These are phyloP conservation scores for Paramecium pentaurelia DNA, from an alignment of 73 alveolate species.

Conservation along the genomic window DNA sequence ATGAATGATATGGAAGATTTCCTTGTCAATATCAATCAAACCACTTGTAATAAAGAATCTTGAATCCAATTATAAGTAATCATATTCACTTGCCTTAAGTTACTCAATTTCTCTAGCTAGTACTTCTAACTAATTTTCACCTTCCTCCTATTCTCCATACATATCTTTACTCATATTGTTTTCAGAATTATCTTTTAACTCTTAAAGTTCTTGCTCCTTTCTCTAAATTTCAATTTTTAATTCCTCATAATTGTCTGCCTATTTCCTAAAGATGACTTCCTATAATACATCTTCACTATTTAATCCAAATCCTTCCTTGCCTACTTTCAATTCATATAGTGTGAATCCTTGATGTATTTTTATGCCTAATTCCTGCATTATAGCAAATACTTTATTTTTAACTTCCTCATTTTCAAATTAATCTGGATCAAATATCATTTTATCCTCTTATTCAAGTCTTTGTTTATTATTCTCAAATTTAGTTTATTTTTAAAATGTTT, in stretches of 20 bases:
- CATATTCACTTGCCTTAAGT: conserved; percentile 69
- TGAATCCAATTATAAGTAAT: conserved; percentile 74
- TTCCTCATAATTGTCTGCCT: conserved; percentile 62
- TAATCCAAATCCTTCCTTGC: conserved; percentile 37
- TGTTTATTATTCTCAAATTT: conserved; percentile 36
- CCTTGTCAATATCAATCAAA: conserved; percentile 96
- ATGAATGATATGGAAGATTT: conserved; percentile 94
- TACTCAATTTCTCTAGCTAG: conserved; percentile 64
- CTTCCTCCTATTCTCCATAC: conserved; percentile 79
- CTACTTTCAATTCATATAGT: conserved; percentile 3
- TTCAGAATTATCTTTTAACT: conserved; percentile 42
- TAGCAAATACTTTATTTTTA: conserved; percentile 65
- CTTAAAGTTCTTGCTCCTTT: conserved; percentile 35
- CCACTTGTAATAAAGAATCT: conserved; percentile 94
- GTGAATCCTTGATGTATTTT: conserved; percentile 42
- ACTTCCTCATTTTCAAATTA: conserved; percentile 78
- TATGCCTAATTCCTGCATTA: conserved; percentile 51
- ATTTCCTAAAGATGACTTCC: conserved; percentile 73
- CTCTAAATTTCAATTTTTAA: neutral
- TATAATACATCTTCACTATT: conserved; percentile 44
- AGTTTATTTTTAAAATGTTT: conserved; percentile 11
- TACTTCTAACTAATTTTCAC: conserved; percentile 70
- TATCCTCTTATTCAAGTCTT: conserved; percentile 53
- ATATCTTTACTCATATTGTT: conserved; percentile 72
- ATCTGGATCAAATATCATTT: conserved; percentile 69